Evolutionary conservation across 106 monocot genomes (phyloP), one percentile per base, ranked within the genome.

Genomic region (Narthecium ossifragum): DNA sequence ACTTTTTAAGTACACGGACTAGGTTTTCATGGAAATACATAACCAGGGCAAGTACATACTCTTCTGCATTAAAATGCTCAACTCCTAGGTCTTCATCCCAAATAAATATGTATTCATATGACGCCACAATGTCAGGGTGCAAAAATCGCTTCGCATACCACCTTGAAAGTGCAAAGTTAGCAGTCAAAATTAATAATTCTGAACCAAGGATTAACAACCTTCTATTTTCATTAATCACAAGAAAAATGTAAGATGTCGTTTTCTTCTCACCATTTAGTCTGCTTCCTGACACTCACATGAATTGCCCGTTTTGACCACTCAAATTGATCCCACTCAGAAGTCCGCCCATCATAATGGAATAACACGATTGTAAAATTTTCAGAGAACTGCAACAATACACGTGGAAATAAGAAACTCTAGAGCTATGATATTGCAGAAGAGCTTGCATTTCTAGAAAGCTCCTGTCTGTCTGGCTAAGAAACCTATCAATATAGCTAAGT

Each of bases 11-110:
- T n/a, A n/a, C n/a, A n/a, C n/a, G n/a, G n/a, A n/a, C n/a, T n/a
- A n/a, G n/a, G n/a, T n/a, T n/a, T n/a, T n/a, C n/a, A n/a, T n/a
- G n/a, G n/a, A n/a, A n/a, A n/a, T n/a, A n/a, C n/a, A n/a, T n/a
- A n/a, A n/a, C n/a, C n/a, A n/a, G n/a, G n/a, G n/a, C n/a, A n/a
- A n/a, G n/a, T n/a, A 18, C 39, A 46, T 46, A 61, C 61, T 61
- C 46, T 46, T 61, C 61, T 29, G 61, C 61, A 46, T 61, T 61
- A 47, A 61, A 61, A 47, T 61, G 61, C 31, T 61, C 61, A 28
- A 61, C 61, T 20, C 46, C 61, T 46, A 61, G 26, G 61, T 61
- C 61, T 47, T 61, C 61, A 61, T 61, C 61, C 61, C 61, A 61
- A 23, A 61, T 61, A 47, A 61, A 61, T 20, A 61, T 61, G 61